A percentile compares a stretch with the other conserved stretches of the same genome.
Evolutionary conservation across 257 asterid genomes (phyloP).

Genomic region (Eustoma russellianum): DNA sequence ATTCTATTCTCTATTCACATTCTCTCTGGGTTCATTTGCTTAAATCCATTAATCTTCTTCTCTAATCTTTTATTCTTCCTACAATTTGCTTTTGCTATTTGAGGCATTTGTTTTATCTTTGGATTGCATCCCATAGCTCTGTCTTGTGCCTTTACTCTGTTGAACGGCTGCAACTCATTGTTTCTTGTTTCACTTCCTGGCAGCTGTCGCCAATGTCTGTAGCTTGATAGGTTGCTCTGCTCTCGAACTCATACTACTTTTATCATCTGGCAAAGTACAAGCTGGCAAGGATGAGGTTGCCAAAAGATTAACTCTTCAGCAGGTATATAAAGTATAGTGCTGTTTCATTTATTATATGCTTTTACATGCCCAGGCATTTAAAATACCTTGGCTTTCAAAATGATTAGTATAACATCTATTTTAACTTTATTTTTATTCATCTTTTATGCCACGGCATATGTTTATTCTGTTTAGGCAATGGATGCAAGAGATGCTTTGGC

Average conservation of each 20-base stretch:
- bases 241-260: conserved; percentile 54
- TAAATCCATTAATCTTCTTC: no score
- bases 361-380: conserved; percentile 8
- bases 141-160: no score
- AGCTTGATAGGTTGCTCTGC: conserved; percentile 72
- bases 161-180: neutral
- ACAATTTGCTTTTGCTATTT: no score
- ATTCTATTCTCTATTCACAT: no score
- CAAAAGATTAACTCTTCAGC: conserved; percentile 49
- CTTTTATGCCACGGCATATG: neutral
- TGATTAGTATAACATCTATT: neutral
- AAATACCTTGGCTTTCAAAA: neutral
- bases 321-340: conserved; percentile 35
- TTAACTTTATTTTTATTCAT: neutral
- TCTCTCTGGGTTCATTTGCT: no score
- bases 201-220: conserved; percentile 78
- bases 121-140: no score
- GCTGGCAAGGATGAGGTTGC: conserved; percentile 58
- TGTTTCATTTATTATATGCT: neutral
- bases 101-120: no score
- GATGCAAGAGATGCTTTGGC: conserved; percentile 83
- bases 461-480: conserved; percentile 42
- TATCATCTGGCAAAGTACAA: conserved; percentile 59
- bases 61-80: no score
- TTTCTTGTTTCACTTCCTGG: conserved; percentile 7